A percentile compares a stretch with the other conserved stretches of the same genome.
These are phyloP conservation scores for Fraxinus velutina DNA, from an alignment of 305 asterid genomes.

Conservation along the genomic window DNA sequence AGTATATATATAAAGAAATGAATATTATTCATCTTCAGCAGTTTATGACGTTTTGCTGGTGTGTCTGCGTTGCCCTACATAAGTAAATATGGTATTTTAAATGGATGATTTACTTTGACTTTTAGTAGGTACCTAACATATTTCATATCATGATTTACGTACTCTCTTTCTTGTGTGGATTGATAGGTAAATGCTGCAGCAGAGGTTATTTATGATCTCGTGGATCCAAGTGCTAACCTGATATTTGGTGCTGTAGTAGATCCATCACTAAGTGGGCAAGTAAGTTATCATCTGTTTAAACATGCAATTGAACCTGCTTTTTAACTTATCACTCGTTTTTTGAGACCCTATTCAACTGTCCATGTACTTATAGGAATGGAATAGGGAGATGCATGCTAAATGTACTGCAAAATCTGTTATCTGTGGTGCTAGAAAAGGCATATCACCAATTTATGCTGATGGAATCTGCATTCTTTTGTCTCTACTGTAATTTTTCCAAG, in stretches of 20 bases:
- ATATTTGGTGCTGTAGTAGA: slow-evolving; percentile 95
- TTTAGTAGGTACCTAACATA: neutral
- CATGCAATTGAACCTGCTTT: neutral
- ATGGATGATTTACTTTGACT: neutral
- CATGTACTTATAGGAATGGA: neutral
- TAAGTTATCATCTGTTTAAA: slow-evolving; percentile 36
- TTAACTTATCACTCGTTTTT: neutral
- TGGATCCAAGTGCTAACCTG: slow-evolving; percentile 94
- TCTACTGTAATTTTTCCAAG: neutral
- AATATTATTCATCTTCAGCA: neutral
- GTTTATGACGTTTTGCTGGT: neutral
- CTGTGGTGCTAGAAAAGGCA: neutral
- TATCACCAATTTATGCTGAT: neutral
- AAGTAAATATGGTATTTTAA: neutral
- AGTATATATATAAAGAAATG: neutral
- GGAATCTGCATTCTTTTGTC: neutral
- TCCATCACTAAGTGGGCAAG: slow-evolving; percentile 88
- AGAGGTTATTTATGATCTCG: slow-evolving; percentile 96
- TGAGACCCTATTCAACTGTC: neutral
- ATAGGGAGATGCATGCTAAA: neutral
- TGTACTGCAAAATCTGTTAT: neutral
- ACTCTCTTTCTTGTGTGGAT: slow-evolving; percentile 5
- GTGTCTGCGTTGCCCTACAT: neutral
- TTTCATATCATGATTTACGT: neutral
- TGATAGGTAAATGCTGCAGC: slow-evolving; percentile 93